Conservation (phyloP, 805 yeast species). For the Candida maesae region DNA sequence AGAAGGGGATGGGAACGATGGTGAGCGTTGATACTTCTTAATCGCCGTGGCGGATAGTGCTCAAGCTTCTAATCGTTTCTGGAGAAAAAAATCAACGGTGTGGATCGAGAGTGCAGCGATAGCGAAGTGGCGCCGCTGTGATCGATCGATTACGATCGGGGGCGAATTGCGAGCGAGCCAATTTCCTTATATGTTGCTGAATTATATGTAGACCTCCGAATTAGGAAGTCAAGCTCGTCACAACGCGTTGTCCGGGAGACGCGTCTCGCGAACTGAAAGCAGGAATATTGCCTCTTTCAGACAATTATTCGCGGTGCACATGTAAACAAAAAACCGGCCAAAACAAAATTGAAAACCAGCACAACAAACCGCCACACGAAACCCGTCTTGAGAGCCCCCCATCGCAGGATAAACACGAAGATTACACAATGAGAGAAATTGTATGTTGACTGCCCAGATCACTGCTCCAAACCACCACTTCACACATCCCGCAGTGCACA, state of each 20-base stretch:
- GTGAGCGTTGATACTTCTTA: too few species aligned
- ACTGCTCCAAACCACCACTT: neutral
- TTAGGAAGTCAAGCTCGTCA: conserved; percentile 2
- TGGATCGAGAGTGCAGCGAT: neutral
- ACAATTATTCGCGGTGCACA: neutral
- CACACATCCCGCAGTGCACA: too few species aligned
- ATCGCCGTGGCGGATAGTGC: too few species aligned
- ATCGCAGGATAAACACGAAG: conserved; percentile 2
- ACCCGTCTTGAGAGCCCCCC: neutral
- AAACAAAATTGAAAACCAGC: conserved; percentile 12
- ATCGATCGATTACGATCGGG: too few species aligned
- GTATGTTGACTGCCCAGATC: conserved; percentile 11
- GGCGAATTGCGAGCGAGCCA: too few species aligned
- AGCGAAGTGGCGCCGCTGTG: conserved; percentile 1
- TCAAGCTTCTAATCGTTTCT: too few species aligned
- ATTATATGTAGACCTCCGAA: neutral
- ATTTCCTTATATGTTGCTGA: neutral
- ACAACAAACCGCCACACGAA: conserved; percentile 12
- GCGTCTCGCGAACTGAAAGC: conserved; percentile 1
- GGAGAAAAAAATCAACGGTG: too few species aligned
- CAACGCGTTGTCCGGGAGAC: conserved; percentile 11
- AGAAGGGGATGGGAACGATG: too few species aligned
- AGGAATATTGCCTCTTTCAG: conserved; percentile 5
- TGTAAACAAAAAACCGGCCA: conserved; percentile 18
- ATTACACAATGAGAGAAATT: conserved; percentile 23